Percentiles rank a stretch among this genome's conserved stretches.
Evolutionary conservation across 306 rosid genomes (phyloP).

Genomic region (Vigna radiata): DNA sequence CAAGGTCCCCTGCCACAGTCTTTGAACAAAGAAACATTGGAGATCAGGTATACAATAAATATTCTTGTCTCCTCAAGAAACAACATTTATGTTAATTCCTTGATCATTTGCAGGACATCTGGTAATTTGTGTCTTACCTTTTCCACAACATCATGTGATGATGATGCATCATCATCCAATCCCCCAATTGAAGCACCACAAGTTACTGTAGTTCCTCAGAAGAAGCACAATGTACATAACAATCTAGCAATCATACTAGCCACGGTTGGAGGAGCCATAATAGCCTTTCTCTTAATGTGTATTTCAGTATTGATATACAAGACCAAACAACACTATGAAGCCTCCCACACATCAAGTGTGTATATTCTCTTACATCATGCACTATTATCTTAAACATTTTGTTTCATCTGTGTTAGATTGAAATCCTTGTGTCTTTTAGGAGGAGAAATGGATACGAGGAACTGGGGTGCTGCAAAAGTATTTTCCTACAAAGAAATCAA

Average conservation of each 20-base stretch:
- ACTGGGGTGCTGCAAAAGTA: slow-evolving; percentile 81
- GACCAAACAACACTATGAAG: slow-evolving; percentile 59
- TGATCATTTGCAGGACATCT: slow-evolving; percentile 63
- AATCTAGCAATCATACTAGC: slow-evolving; percentile 60
- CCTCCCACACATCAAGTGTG: slow-evolving; percentile 65
- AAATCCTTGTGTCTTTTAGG: slow-evolving; percentile 47
- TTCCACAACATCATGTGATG: slow-evolving; percentile 70
- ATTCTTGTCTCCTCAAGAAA: not conserved
- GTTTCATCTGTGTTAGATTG: slow-evolving; percentile 13
- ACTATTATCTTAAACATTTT: not conserved
- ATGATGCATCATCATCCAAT: slow-evolving; percentile 56
- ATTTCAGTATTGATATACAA: slow-evolving; percentile 53
- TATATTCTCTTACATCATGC: not conserved
- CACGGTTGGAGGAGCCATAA: slow-evolving; percentile 64
- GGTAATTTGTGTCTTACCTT: slow-evolving; percentile 84
- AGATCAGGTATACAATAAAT: slow-evolving; percentile 63
- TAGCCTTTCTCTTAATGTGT: slow-evolving; percentile 53
- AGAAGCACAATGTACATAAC: slow-evolving; percentile 50
- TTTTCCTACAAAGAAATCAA: slow-evolving; percentile 86
- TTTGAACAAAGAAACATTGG: slow-evolving; percentile 73
- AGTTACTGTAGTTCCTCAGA: slow-evolving; percentile 63
- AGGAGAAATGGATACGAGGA: slow-evolving; percentile 64
- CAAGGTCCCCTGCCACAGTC: slow-evolving; percentile 81
- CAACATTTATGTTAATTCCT: slow-evolving; percentile 39
- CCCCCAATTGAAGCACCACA: slow-evolving; percentile 84